Conservation (phyloP, 345 rosid genomes). For the Eucalyptus dawsonii region DNA sequence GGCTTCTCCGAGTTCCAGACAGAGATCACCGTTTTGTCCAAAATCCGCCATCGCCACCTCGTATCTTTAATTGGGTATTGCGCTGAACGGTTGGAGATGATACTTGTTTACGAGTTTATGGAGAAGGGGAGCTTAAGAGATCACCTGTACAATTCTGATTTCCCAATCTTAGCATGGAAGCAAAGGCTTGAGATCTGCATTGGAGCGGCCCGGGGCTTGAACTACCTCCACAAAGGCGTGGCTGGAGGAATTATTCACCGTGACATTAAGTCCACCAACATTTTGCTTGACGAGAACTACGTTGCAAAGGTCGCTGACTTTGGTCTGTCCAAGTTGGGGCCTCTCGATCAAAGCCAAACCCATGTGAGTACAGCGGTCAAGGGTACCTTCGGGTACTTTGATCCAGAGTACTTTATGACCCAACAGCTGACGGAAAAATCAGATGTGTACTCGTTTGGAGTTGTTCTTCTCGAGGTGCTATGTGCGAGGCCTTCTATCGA, state of each 20-base stretch:
- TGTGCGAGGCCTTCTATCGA: constrained; percentile 39
- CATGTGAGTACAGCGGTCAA: constrained; percentile 27
- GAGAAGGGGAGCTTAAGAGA: constrained; percentile 40
- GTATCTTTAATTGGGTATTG: constrained; percentile 67
- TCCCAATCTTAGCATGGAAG: constrained; percentile 27
- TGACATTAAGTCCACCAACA: constrained; percentile 49
- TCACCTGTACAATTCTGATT: constrained; percentile 22
- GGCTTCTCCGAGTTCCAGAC: constrained; percentile 37
- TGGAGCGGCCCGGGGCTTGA: constrained; percentile 38
- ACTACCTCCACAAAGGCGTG: constrained; percentile 37
- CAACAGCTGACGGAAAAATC: constrained; percentile 43
- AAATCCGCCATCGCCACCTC: constrained; percentile 51
- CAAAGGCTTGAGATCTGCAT: constrained; percentile 53
- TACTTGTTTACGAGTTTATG: constrained; percentile 46
- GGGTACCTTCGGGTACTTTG: constrained; percentile 48
- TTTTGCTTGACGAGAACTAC: constrained; percentile 27
- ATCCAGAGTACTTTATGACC: constrained; percentile 36
- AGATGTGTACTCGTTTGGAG: constrained; percentile 47
- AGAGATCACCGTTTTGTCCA: constrained; percentile 41
- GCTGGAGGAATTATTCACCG: constrained; percentile 39
- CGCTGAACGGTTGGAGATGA: constrained; percentile 42
- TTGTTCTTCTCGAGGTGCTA: constrained; percentile 37
- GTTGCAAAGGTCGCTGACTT: constrained; percentile 53
- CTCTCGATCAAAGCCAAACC: constrained; percentile 3
- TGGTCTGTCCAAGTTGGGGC: constrained; percentile 34